Evolutionary conservation across 352 stramenopile species (phyloP).

Genomic region (Pythium grandisporangium): DNA sequence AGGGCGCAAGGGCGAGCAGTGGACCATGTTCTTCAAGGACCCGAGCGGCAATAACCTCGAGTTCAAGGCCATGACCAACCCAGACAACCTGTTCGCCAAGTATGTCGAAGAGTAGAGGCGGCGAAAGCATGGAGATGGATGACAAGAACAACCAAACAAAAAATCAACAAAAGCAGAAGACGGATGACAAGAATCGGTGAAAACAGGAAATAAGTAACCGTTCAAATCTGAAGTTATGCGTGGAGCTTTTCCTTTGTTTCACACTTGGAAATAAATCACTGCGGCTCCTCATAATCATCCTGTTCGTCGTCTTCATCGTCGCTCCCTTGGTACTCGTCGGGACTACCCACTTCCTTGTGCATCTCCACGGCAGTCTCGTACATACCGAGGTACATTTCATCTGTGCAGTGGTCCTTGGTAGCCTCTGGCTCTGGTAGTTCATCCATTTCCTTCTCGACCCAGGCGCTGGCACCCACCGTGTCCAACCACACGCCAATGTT

Average conservation of each 20-base stretch:
- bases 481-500: constrained; percentile 84
- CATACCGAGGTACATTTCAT: constrained; percentile 86
- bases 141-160: neutral
- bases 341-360: constrained; percentile 58
- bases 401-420: constrained; percentile 38
- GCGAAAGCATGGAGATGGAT: neutral
- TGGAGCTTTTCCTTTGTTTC: neutral
- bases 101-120: constrained; percentile 77
- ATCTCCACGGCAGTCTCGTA: constrained; percentile 82
- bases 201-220: no score
- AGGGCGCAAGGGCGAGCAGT: constrained; percentile 94
- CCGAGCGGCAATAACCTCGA: constrained; percentile 97
- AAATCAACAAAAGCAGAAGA: no score
- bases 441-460: constrained; percentile 76
- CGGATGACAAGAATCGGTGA: no score
- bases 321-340: constrained; percentile 18
- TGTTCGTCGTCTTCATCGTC: constrained; percentile 9
- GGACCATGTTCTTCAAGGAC: constrained; percentile 99
- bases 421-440: constrained; percentile 33
- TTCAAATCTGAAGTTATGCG: neutral
- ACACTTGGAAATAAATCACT: no score
- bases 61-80: constrained; percentile 98
- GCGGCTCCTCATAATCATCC: neutral
- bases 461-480: constrained; percentile 68
- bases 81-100: constrained; percentile 97